Percentiles rank a stretch among this genome's conserved stretches.
Evolutionary conservation across 805 yeast species (phyloP).

Genomic region (Pichia ethanolica): DNA sequence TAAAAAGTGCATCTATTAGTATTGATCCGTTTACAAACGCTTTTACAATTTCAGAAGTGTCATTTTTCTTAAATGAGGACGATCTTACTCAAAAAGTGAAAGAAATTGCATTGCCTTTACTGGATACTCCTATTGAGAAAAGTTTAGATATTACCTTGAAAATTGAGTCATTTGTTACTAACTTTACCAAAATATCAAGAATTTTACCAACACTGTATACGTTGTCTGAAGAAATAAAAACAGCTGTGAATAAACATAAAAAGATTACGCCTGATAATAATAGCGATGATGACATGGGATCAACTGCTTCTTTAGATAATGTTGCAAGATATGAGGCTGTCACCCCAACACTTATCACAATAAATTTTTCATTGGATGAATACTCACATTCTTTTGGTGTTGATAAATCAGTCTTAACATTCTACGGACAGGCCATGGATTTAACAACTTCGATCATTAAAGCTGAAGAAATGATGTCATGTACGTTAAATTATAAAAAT

Average conservation of each 20-base stretch:
- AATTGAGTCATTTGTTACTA: constrained; percentile 13
- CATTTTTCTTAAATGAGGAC: constrained; percentile 10
- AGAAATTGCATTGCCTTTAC: constrained; percentile 13
- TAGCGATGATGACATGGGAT: constrained; percentile 6
- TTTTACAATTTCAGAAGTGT: constrained; percentile 11
- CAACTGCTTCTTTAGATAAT: constrained; percentile 2
- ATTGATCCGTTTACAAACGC: constrained; percentile 18
- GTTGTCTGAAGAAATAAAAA: constrained; percentile 3
- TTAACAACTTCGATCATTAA: constrained; percentile 15
- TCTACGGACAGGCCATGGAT: constrained; percentile 16
- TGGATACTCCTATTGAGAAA: constrained; percentile 13
- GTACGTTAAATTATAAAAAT: constrained; percentile 14
- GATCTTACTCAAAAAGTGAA: constrained; percentile 10
- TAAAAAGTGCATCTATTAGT: constrained; percentile 15
- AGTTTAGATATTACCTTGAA: constrained; percentile 16
- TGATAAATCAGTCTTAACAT: constrained; percentile 13
- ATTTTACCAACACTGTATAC: constrained; percentile 1
- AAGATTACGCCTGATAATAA: background rate
- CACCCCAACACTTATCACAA: constrained; percentile 13
- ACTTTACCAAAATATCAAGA: constrained; percentile 8
- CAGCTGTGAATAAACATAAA: background rate
- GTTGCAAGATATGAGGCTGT: constrained; percentile 2
- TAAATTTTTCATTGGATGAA: constrained; percentile 15
- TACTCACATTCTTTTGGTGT: constrained; percentile 18
- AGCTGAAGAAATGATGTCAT: constrained; percentile 14